Evolutionary conservation across 345 rosid species (phyloP).

Genomic region (Brassica rapa): DNA sequence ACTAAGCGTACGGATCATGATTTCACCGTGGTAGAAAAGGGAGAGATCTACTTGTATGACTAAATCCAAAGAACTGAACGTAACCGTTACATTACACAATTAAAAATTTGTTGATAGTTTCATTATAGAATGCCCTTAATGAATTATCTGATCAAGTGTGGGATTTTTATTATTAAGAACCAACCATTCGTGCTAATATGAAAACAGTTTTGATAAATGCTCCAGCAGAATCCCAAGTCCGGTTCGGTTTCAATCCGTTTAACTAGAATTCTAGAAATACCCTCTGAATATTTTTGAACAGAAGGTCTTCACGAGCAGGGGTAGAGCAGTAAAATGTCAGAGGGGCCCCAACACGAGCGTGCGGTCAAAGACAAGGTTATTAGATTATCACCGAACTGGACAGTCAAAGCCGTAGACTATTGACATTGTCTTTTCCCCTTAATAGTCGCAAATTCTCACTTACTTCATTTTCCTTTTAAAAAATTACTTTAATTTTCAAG

Average conservation of each 20-base stretch:
- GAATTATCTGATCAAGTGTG: constrained; percentile 27
- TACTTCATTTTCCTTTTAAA: not conserved
- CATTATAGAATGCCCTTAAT: not conserved
- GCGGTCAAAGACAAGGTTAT: constrained; percentile 46
- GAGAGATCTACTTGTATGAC: not conserved
- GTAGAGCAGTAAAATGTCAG: constrained; percentile 32
- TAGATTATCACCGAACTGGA: constrained; percentile 34
- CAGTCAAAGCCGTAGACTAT: constrained; percentile 46
- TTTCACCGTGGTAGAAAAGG: constrained; percentile 11
- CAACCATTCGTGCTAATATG: constrained; percentile 37
- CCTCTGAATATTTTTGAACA: not conserved
- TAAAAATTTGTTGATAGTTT: too few relatives aligned
- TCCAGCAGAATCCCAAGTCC: constrained; percentile 34
- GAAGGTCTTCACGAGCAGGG: constrained; percentile 30
- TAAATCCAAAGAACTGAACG: constrained; percentile 3
- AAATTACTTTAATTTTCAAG: not conserved
- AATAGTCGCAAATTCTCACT: constrained; percentile 24
- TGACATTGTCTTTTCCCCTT: constrained; percentile 29
- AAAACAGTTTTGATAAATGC: constrained; percentile 30
- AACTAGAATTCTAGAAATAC: not conserved
- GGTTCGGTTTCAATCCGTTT: constrained; percentile 22
- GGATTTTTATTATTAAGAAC: not conserved
- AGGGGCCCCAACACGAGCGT: constrained; percentile 42
- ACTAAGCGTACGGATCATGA: not conserved
- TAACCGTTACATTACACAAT: constrained; percentile 8